Evolutionary conservation across 768 basidiomycete genomes (phyloP).

Genomic region (Auricularia sp.): DNA sequence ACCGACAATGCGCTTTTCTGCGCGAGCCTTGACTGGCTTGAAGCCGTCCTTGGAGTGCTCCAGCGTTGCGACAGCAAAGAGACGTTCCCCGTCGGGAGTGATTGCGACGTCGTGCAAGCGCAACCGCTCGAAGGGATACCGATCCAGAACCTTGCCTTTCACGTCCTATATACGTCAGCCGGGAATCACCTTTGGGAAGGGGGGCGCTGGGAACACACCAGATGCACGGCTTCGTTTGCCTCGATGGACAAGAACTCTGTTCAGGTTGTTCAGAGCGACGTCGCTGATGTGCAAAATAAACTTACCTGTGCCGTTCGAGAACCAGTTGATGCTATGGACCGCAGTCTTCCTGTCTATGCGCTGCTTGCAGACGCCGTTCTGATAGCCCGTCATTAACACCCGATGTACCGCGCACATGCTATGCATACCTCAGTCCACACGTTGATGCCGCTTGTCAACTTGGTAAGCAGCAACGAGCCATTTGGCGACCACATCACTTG

Average conservation of each 20-base stretch:
- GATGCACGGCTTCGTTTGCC: slow-evolving; percentile 31
- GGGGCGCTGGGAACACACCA: neutral
- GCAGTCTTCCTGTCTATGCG: slow-evolving; percentile 47
- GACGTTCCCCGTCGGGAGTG: slow-evolving; percentile 51
- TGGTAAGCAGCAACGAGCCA: slow-evolving; percentile 53
- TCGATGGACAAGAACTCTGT: slow-evolving; percentile 61
- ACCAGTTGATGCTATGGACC: slow-evolving; percentile 61
- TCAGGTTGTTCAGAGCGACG: slow-evolving; percentile 13
- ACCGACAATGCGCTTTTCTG: slow-evolving; percentile 58
- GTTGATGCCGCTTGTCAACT: slow-evolving; percentile 53
- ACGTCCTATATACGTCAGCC: slow-evolving; percentile 13
- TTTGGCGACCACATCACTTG: slow-evolving; percentile 72
- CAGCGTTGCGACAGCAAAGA: slow-evolving; percentile 60
- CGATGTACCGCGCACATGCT: slow-evolving; percentile 1
- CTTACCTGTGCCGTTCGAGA: slow-evolving; percentile 39
- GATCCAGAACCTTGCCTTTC: slow-evolving; percentile 45
- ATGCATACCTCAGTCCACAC: slow-evolving; percentile 40
- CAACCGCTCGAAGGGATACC: slow-evolving; percentile 50
- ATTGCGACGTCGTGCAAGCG: slow-evolving; percentile 62
- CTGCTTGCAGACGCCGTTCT: slow-evolving; percentile 61
- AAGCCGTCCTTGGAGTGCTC: slow-evolving; percentile 51
- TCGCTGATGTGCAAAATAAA: no score
- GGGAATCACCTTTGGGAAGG: neutral
- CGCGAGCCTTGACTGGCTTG: slow-evolving; percentile 57
- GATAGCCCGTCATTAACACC: neutral